Evolutionary conservation across 768 basidiomycete genomes (phyloP).

Genomic region (Lentinula lateritia): DNA sequence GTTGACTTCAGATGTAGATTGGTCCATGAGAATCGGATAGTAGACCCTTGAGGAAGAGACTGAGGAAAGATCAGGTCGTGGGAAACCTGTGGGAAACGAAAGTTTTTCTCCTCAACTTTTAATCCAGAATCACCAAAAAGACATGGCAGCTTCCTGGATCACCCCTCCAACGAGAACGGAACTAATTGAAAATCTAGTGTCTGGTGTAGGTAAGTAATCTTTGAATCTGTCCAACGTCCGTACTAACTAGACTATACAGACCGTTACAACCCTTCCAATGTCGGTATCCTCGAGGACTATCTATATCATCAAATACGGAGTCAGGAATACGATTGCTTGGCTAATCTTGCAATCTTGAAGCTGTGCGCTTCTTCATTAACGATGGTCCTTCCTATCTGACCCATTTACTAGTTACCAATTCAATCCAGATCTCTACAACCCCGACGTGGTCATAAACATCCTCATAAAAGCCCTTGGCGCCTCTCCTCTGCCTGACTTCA

Average conservation of each 20-base stretch:
- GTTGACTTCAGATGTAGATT: not conserved
- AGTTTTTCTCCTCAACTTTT: not conserved
- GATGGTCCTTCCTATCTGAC: not conserved
- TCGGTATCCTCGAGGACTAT: slow-evolving; percentile 92
- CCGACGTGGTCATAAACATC: slow-evolving; percentile 91
- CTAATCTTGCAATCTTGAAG: slow-evolving; percentile 93
- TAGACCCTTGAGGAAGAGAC: too few relatives aligned
- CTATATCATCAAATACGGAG: slow-evolving; percentile 90
- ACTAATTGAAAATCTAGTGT: slow-evolving; percentile 86
- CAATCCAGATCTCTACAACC: slow-evolving; percentile 88
- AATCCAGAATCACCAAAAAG: not conserved
- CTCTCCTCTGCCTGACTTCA: slow-evolving; percentile 87
- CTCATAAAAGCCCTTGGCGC: slow-evolving; percentile 88
- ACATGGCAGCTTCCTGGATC: slow-evolving; percentile 62
- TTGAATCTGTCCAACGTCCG: not conserved
- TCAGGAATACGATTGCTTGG: slow-evolving; percentile 90
- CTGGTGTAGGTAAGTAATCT: slow-evolving; percentile 69
- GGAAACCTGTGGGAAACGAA: not conserved
- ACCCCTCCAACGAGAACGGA: slow-evolving; percentile 75
- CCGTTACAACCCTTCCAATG: slow-evolving; percentile 95
- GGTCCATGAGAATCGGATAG: not conserved
- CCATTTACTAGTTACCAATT: slow-evolving; percentile 75
- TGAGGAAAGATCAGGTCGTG: not conserved
- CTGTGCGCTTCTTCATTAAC: slow-evolving; percentile 44
- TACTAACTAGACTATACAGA: slow-evolving; percentile 40